Evolutionary conservation across 108 stramenopile genomes (phyloP), one percentile per base, ranked within the genome.

Genomic region (Cafeteria roenbergensis): DNA sequence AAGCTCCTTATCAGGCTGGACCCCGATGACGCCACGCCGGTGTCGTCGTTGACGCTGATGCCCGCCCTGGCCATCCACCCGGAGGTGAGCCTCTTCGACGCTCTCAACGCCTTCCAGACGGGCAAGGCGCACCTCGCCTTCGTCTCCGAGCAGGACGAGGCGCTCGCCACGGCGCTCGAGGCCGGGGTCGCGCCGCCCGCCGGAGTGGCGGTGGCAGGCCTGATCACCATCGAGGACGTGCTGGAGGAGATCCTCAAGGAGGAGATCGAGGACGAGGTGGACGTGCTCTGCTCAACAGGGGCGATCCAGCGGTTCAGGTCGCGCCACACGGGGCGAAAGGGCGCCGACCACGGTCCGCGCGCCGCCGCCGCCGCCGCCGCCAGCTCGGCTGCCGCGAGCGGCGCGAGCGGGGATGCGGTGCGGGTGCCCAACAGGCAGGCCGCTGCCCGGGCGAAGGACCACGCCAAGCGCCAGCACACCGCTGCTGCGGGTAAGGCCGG

Each of bases 141-240:
- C 31, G 14, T 57, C 32, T 9, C 56, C 4, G 56, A 57, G 56
- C 4, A 57, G 8, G 56, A 9, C 8, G 56, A 4, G 4, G 29
- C 4, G 56, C 29, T 57, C 8, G 12, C 4, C 29, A 14, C 29
- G 4, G 32, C 31, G 29, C 32, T 57, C 8, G 29, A 57, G 4
- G 32, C 4, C 8, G 56, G 56, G 29, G 32, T 57, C 8, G 9
- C 29, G 29, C 31, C 29, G 29, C 29, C 56, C 8, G 9, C 56
- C 29, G 12, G 9, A 4, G 56, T 57, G 56, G 9, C 8, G 4
- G 56, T 57, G 56, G 9, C 14, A 14, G 56, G 56, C 31, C 29
- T 57, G 29, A 4, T 57, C 29, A 57, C 56, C 8, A 4, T 57
- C 8, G 56, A 57, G 14, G 56, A 57, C 56, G 56, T 57, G 8